phyloP scores from a whole-genome alignment of 2,329 filamentous ascomycete genomes.

The Fusarium agapanthi region DNA sequence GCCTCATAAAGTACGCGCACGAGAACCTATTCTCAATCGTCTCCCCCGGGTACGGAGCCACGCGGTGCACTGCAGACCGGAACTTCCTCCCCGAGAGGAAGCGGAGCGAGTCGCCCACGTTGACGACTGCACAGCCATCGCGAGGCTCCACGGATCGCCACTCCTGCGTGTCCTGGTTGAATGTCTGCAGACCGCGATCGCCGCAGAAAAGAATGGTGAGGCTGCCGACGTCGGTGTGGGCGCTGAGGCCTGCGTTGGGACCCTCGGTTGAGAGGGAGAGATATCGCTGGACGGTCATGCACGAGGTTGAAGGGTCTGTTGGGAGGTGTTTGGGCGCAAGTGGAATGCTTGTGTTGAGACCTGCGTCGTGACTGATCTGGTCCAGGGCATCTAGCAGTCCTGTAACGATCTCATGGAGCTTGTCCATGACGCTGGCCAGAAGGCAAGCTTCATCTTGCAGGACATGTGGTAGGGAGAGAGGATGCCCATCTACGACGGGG shows the following conservation, averaged over 20 bases:
- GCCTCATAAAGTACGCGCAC: not conserved
- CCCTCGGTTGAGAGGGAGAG: not conserved
- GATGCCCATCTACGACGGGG: not conserved
- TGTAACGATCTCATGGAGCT: not conserved
- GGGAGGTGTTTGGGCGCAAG: not conserved
- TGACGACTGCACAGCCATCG: not conserved
- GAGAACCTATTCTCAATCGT: not conserved
- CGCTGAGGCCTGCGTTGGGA: not conserved
- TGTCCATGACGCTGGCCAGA: not conserved
- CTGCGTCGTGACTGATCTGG: not conserved
- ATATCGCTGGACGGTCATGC: not conserved
- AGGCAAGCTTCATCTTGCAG: not conserved
- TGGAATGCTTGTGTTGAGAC: not conserved
- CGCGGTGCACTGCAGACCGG: not conserved
- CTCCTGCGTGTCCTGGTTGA: not conserved
- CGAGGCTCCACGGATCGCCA: not conserved
- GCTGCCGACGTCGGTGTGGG: not conserved
- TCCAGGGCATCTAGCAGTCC: not conserved
- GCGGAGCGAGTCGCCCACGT: not conserved
- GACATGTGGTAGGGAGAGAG: not conserved
- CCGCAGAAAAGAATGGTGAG: not conserved
- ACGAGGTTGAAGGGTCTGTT: not conserved
- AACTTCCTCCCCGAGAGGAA: not conserved
- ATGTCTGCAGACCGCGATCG: not conserved
- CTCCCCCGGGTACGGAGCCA: not conserved